Base-by-base conservation (phyloP, 1,139 yeast genomes). In the Pneumocystis murina region DNA sequence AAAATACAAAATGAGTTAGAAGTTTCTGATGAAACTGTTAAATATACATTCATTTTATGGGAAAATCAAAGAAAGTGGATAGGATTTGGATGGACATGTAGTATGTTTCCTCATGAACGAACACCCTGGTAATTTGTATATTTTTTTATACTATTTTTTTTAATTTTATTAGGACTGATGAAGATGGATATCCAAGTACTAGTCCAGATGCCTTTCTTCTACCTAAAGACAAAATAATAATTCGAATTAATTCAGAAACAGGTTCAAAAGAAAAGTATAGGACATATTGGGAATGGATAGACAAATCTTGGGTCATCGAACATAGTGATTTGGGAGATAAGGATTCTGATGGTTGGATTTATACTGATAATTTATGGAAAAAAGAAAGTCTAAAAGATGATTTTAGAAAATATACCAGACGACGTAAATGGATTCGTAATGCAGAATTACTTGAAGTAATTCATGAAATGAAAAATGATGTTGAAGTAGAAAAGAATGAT, bases 1-100 rank as follows among this genome's bases (percentile, higher is more conserved):
- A 62, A 59, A 35, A 36, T 57, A 20, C 59, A 20, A 24, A 35
- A 35, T 12, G 59, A 48, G 17, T 20, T 28, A 14, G 63, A 5
- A 24, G 24, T 43, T 28, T 36, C 35, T 8, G 28, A 59, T 36
- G 33, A 28, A 38, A 88, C 95, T 3, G 91, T 87, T 35, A 78
- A 91, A 67, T 92, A 91, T 73, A 89, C 97, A 6, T 92, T 88
- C 73, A 96, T 89, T 2, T 79, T 92, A n/a, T 90, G 85, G 74
- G 98, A 92, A 74, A 92, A 92, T 73, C 98, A 92, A 75, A 83
- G 98, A 71, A 84, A 95, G 70, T 92, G 98, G 98, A 79, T 92
- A 60, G 98, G 97, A 12, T 88, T 92, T 70, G 98, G 98, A 14
- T 92, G 98, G 98, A 91, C 98, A 0, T 79, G 94, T 8, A 90